Percentiles rank a stretch among this genome's conserved stretches.
Conservation (phyloP, 2,329 filamentous ascomycete species). For the Aspergillus neoniger region DNA sequence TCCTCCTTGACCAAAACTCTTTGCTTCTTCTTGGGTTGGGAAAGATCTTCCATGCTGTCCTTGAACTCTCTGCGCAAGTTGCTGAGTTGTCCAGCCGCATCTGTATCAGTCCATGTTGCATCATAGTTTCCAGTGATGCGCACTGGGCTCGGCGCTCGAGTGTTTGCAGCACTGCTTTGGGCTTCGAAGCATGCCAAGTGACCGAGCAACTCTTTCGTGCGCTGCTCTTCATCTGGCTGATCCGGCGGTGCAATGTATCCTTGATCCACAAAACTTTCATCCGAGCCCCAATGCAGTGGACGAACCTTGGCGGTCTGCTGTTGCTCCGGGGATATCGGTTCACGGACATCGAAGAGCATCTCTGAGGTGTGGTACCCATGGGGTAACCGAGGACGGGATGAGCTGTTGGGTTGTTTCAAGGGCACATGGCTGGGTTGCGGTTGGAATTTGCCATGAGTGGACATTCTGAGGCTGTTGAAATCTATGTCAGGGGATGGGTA, state of each 20-base stretch:
- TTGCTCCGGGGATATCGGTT: constrained; percentile 37
- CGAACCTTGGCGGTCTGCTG: constrained; percentile 43
- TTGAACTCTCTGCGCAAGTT: constrained; percentile 18
- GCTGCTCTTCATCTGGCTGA: constrained; percentile 60
- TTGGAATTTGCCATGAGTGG: constrained; percentile 23
- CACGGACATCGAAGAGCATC: constrained; percentile 41
- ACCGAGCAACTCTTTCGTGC: constrained; percentile 58
- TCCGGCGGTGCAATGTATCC: constrained; percentile 61
- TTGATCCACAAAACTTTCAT: constrained; percentile 63
- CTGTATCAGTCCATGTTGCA: constrained; percentile 19
- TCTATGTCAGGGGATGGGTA: constrained; percentile 28
- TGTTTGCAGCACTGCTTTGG: constrained; percentile 61
- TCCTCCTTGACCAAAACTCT: constrained; percentile 42
- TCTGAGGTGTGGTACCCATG: constrained; percentile 40
- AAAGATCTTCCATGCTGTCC: constrained; percentile 25
- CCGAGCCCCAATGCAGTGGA: constrained; percentile 66
- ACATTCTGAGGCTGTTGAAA: constrained; percentile 19
- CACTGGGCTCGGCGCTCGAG: constrained; percentile 60
- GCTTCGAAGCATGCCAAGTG: constrained; percentile 60
- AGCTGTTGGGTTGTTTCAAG: constrained; percentile 16
- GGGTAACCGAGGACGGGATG: constrained; percentile 27
- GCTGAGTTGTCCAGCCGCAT: constrained; percentile 11
- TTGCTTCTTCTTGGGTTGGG: constrained; percentile 36
- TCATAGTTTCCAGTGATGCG: constrained; percentile 23
- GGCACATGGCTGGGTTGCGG: constrained; percentile 17